phyloP scores from a whole-genome alignment of 148 eudicot genomes.

The Salicornia ramosissima region DNA sequence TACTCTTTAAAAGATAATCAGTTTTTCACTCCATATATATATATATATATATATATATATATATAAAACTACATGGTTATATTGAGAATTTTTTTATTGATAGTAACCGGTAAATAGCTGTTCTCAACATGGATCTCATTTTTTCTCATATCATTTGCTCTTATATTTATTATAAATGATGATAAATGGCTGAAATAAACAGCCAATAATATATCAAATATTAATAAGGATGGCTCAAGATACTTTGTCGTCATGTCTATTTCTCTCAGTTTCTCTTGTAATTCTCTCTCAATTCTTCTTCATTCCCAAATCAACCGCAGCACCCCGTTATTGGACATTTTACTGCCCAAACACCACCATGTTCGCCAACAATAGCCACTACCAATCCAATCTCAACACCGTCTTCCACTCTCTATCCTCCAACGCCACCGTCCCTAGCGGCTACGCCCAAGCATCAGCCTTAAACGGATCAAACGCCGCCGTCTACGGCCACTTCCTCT shows the following conservation, averaged over 20 bases:
- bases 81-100: too few relatives aligned
- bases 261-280: neutral
- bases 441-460: conserved; percentile 30
- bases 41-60: too few relatives aligned
- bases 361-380: conserved; percentile 29
- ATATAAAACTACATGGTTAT: too few relatives aligned
- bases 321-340: neutral
- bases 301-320: conserved; percentile 3
- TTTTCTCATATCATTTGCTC: too few relatives aligned
- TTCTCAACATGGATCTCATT: too few relatives aligned
- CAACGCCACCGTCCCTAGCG: conserved; percentile 28
- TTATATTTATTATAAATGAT: too few relatives aligned
- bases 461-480: conserved; percentile 15
- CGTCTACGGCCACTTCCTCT: conserved; percentile 34
- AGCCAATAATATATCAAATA: too few relatives aligned
- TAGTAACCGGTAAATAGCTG: too few relatives aligned
- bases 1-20: too few relatives aligned
- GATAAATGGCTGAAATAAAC: too few relatives aligned
- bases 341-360: conserved; percentile 22
- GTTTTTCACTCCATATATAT: too few relatives aligned
- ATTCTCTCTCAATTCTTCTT: neutral
- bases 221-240: neutral
- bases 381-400: conserved; percentile 38
- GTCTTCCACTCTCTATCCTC: conserved; percentile 35
- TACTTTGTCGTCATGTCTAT: neutral